Evolutionary conservation across 495 filamentous ascomycete species (phyloP), one percentile per base, ranked within the genome.

Genomic region (Neurospora cerealis): DNA sequence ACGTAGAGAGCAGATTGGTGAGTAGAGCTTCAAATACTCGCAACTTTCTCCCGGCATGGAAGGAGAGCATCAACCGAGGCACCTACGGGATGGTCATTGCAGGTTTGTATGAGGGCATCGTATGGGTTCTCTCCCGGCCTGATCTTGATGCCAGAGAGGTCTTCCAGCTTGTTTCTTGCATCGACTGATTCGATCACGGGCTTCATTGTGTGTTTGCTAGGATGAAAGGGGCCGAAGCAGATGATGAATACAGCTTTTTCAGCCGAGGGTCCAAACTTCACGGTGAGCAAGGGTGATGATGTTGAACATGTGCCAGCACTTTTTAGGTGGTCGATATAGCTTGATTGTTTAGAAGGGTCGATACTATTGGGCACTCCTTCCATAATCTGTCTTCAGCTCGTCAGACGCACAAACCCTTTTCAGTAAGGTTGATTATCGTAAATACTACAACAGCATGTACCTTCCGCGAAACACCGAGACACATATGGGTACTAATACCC

Each of bases 51-150:
- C 48, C 24, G 19, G n/a, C 21, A 44, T 72, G 37, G 28, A 62
- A 70, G n/a, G 60, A 21, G 11, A 70, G 44, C 72, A 74, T 38
- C 54, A 24, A 81, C 32, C 54, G 28, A 19, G 54, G 28, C 28
- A 66, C 84, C 80, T 85, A 93, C 92, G 75, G 89, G 83, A 74
- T 89, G 80, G 72, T 89, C 83, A 21, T 88, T 76, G 76, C 87
- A 91, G 13, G 86, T 84, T 37, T 87, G 78, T 71, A 98, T 90
- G 44, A 97, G 82, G 15, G 89, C 87, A 77, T 95, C 86, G 79
- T 95, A 97, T 1, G 93, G 94, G 75, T 94, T 97, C 70, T 85
- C 82, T 60, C 82, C 84, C 1, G 83, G 82, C 62, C 83, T 79
- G 44, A 82, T 76, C 36, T 80, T 80, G 39, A 89, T 74, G 6